These are phyloP conservation scores for Tolypocladium nubicola DNA, from an alignment of 2,329 filamentous ascomycete species.

Conservation along the genomic window DNA sequence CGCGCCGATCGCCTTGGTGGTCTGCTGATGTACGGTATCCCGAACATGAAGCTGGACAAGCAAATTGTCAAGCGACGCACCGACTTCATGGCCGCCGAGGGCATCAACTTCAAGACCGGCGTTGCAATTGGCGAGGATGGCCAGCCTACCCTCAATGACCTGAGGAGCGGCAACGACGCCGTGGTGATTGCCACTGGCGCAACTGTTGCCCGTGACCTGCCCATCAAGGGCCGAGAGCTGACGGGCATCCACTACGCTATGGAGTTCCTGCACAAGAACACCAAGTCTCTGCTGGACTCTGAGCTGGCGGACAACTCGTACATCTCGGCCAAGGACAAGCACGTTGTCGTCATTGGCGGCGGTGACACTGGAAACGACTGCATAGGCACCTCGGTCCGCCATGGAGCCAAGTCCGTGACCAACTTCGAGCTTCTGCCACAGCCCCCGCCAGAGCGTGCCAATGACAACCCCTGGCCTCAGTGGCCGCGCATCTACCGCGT, in stretches of 20 bases:
- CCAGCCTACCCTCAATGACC: slow-evolving; percentile 49
- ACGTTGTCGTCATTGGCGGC: slow-evolving; percentile 93
- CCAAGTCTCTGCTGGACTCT: slow-evolving; percentile 92
- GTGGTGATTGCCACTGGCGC: slow-evolving; percentile 88
- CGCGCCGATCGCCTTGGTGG: slow-evolving; percentile 84
- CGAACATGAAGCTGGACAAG: slow-evolving; percentile 99
- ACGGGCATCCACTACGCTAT: slow-evolving; percentile 93
- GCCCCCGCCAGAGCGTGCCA: slow-evolving; percentile 79
- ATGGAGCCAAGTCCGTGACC: slow-evolving; percentile 89
- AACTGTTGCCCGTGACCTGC: slow-evolving; percentile 85
- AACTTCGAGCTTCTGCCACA: slow-evolving; percentile 96
- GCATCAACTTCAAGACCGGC: slow-evolving; percentile 70
- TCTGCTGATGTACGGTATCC: slow-evolving; percentile 95
- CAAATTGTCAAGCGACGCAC: slow-evolving; percentile 91
- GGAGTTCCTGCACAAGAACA: slow-evolving; percentile 96
- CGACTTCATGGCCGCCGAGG: slow-evolving; percentile 88
- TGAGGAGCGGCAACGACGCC: slow-evolving; percentile 66
- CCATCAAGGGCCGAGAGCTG: slow-evolving; percentile 78
- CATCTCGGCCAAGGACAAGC: slow-evolving; percentile 90
- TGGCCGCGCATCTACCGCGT: slow-evolving; percentile 97
- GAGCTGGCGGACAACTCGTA: slow-evolving; percentile 74
- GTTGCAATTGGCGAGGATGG: slow-evolving; percentile 69
- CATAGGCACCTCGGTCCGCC: slow-evolving; percentile 90
- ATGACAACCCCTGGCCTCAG: slow-evolving; percentile 96
- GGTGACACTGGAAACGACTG: slow-evolving; percentile 98